phyloP scores from a whole-genome alignment of 2,329 filamentous ascomycete genomes.

The Orbilia javanica region DNA sequence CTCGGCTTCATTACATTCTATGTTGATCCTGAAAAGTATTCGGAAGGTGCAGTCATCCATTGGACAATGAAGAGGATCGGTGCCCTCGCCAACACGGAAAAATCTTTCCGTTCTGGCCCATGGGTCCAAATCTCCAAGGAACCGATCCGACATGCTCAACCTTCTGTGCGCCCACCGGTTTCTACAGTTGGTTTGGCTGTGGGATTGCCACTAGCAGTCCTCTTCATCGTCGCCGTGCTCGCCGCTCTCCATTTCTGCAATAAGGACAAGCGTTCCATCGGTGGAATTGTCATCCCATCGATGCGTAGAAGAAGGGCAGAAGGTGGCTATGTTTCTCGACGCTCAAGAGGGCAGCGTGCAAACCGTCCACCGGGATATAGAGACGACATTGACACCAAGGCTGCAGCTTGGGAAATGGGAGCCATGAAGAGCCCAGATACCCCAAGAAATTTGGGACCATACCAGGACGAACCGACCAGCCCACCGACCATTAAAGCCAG shows the following conservation, averaged over 20 bases:
- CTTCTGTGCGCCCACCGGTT: slow-evolving; percentile 31
- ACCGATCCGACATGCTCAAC: slow-evolving; percentile 32
- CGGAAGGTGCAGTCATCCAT: slow-evolving; percentile 41
- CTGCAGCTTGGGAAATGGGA: slow-evolving; percentile 57
- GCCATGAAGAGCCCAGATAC: slow-evolving; percentile 51
- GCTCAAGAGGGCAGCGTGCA: slow-evolving; percentile 14
- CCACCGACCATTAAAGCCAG: slow-evolving; percentile 42
- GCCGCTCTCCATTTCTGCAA: slow-evolving; percentile 41
- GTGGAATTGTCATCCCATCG: slow-evolving; percentile 51
- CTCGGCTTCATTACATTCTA: slow-evolving; percentile 55
- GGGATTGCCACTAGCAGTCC: slow-evolving; percentile 35
- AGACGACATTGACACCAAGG: slow-evolving; percentile 49
- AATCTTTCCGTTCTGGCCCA: slow-evolving; percentile 47
- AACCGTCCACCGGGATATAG: slow-evolving; percentile 39
- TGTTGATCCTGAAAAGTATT: slow-evolving; percentile 49
- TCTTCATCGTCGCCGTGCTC: slow-evolving; percentile 43
- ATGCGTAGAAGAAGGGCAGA: slow-evolving; percentile 48
- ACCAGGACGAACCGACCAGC: slow-evolving; percentile 52
- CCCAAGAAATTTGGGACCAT: slow-evolving; percentile 31
- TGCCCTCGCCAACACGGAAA: slow-evolving; percentile 37
- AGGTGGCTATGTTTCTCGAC: slow-evolving; percentile 39
- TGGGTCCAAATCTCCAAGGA: slow-evolving; percentile 33
- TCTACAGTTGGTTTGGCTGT: slow-evolving; percentile 54
- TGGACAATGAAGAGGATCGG: slow-evolving; percentile 53
- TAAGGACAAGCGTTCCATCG: slow-evolving; percentile 40